Conservation (phyloP, 352 stramenopile genomes). For the Globisporangium camurandrum region DNA sequence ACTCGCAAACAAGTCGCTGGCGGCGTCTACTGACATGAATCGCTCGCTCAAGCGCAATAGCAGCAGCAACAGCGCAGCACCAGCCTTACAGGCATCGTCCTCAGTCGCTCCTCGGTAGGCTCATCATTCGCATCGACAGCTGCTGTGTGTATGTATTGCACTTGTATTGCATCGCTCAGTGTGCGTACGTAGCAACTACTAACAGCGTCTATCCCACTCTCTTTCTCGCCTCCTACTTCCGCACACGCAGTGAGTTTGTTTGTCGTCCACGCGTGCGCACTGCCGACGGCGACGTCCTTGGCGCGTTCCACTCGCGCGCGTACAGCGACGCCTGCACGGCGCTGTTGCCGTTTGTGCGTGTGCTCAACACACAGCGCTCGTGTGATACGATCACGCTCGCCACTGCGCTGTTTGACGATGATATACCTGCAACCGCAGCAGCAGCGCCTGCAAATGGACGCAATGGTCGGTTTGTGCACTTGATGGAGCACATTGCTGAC, state of each 20-base stretch:
- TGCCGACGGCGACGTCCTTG: conserved; percentile 44
- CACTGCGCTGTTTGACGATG: conserved; percentile 25
- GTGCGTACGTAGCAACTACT: too few species aligned
- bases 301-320: conserved; percentile 32
- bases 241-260: conserved; percentile 37
- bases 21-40: conserved; percentile 2
- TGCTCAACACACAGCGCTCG: conserved; percentile 60
- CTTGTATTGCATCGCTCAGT: too few species aligned
- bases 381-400: conserved; percentile 61
- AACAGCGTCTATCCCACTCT: neutral
- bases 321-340: conserved; percentile 35
- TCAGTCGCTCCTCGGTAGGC: neutral
- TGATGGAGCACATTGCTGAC: conserved; percentile 47
- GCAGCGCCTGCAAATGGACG: neutral
- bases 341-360: conserved; percentile 26
- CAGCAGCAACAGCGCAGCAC: neutral
- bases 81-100: neutral
- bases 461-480: conserved; percentile 18
- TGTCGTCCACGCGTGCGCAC: conserved; percentile 36
- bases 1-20: conserved; percentile 2
- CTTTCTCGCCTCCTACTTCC: neutral
- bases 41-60: conserved; percentile 6
- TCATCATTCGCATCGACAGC: neutral
- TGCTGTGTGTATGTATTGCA: neutral
- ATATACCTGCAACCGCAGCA: neutral